phyloP scores from a whole-genome alignment of 2,329 filamentous ascomycete genomes.

The Periconia sp. region DNA sequence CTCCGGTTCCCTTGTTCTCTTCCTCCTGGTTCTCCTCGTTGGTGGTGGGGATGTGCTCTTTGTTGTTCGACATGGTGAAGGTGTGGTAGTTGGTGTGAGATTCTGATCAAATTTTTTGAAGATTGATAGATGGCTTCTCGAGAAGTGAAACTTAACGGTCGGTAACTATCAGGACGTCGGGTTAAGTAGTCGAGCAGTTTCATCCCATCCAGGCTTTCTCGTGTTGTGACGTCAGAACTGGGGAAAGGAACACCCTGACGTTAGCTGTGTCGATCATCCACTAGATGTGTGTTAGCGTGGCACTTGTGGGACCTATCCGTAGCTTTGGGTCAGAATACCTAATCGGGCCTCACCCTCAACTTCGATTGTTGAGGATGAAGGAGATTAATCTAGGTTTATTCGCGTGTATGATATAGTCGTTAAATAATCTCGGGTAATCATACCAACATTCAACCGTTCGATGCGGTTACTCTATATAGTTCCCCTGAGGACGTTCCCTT shows the following conservation, averaged over 20 bases:
- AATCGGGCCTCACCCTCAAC: not conserved
- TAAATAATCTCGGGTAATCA: too few species aligned
- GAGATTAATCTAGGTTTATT: not conserved
- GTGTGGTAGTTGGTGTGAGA: too few species aligned
- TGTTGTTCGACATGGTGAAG: conserved; percentile 8
- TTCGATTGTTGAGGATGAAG: too few species aligned
- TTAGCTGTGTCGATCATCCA: not conserved
- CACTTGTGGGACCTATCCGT: not conserved
- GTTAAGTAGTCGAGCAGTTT: not conserved
- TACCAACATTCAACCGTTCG: too few species aligned
- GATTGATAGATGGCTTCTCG: too few species aligned
- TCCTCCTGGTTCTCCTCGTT: conserved; percentile 23
- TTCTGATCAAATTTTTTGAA: too few species aligned
- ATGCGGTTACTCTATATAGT: not conserved
- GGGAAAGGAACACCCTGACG: not conserved
- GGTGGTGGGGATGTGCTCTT: conserved; percentile 31
- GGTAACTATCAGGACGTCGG: not conserved
- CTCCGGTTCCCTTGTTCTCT: conserved; percentile 22
- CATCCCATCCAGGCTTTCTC: not conserved
- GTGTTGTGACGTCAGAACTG: not conserved
- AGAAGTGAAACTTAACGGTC: too few species aligned
- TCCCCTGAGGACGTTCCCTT: not conserved
- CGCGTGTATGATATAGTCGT: too few species aligned
- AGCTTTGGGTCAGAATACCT: not conserved
- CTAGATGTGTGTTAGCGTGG: not conserved